phyloP scores from a whole-genome alignment of 164 flowering plant genomes.

The Vitis riparia region DNA sequence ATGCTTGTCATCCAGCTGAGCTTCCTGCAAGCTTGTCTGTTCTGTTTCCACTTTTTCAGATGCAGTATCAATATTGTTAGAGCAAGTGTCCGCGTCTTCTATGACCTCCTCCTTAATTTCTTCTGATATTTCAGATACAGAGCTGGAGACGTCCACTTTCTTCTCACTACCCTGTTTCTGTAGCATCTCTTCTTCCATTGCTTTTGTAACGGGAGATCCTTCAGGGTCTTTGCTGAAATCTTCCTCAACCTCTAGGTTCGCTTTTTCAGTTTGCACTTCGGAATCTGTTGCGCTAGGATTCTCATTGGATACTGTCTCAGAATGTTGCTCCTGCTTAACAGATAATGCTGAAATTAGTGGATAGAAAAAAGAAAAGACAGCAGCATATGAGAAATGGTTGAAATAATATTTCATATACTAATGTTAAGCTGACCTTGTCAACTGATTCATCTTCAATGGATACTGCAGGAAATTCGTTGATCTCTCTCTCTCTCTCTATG shows the following conservation, averaged over 20 bases:
- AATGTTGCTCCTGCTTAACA: no score
- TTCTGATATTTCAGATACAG: slow-evolving; percentile 7
- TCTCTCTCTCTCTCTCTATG: no score
- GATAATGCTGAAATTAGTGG: no score
- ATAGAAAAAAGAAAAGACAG: neutral
- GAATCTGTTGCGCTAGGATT: no score
- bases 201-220: slow-evolving; percentile 8
- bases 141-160: slow-evolving; percentile 2
- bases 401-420: no score
- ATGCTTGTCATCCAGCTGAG: neutral
- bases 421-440: neutral
- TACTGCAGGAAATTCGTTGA: no score
- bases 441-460: no score
- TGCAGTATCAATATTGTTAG: neutral
- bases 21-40: slow-evolving; percentile 9
- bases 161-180: slow-evolving; percentile 9
- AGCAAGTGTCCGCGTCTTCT: slow-evolving; percentile 3
- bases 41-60: slow-evolving; percentile 5
- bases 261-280: no score
- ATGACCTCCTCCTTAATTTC: slow-evolving; percentile 1
- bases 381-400: neutral
- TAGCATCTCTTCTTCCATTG: slow-evolving; percentile 14
- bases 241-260: no score
- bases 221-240: no score
- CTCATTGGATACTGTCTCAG: no score